These are phyloP conservation scores for Claviceps monticola DNA, from an alignment of 2,329 filamentous ascomycete species.

Conservation along the genomic window DNA sequence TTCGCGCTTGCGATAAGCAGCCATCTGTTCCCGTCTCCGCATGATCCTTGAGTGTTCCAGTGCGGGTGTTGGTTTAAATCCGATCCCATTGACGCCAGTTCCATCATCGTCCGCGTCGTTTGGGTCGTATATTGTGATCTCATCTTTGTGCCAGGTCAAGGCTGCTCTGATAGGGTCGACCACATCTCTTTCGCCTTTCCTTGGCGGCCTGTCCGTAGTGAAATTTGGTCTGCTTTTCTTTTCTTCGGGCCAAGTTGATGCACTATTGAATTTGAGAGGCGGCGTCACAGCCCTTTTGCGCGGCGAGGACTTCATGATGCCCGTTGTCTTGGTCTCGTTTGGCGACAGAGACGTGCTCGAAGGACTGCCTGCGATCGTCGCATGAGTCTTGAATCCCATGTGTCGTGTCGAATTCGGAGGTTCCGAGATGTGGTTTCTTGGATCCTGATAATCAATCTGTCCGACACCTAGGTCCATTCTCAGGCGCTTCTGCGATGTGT, in stretches of 20 bases:
- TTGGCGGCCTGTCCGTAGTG: constrained; percentile 4
- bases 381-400: background rate
- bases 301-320: constrained; percentile 20
- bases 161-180: constrained; percentile 42
- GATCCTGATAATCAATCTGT: background rate
- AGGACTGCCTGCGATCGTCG: background rate
- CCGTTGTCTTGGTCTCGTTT: background rate
- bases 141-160: constrained; percentile 53
- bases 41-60: constrained; percentile 42
- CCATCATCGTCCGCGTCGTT: constrained; percentile 54
- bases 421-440: background rate
- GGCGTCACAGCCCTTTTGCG: constrained; percentile 25
- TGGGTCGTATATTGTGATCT: constrained; percentile 53
- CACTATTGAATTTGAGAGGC: constrained; percentile 18
- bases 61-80: constrained; percentile 50
- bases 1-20: constrained; percentile 47
- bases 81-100: constrained; percentile 52
- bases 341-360: background rate
- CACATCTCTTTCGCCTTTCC: constrained; percentile 23
- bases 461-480: constrained; percentile 2
- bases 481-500: constrained; percentile 5
- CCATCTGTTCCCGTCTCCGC: constrained; percentile 46
- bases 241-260: constrained; percentile 9
- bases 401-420: background rate
- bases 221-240: background rate